Conservation (phyloP, 208 protist species). For the Naegleria gruberi region DNA sequence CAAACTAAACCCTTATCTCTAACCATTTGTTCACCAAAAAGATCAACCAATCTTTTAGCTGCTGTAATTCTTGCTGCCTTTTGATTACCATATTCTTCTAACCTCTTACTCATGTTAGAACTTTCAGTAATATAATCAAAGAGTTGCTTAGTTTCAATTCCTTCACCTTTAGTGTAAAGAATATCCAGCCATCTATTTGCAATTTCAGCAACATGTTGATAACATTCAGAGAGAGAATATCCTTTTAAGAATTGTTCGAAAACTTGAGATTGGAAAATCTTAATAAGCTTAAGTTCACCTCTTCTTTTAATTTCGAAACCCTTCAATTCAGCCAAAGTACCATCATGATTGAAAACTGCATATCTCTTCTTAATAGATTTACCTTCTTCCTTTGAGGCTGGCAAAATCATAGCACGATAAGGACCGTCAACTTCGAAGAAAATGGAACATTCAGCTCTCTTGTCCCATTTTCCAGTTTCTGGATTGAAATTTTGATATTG, state of each 20-base stretch:
- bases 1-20: conserved; percentile 93
- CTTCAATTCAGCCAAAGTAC: conserved; percentile 96
- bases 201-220: conserved; percentile 84
- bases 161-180: conserved; percentile 52
- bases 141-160: conserved; percentile 77
- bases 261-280: conserved; percentile 94
- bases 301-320: conserved; percentile 99
- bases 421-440: conserved; percentile 99
- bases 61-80: conserved; percentile 98
- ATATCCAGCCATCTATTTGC: conserved; percentile 95
- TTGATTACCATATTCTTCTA: conserved; percentile 93
- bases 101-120: conserved; percentile 85
- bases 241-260: conserved; percentile 94
- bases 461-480: conserved; percentile 23
- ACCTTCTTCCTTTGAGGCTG: conserved; percentile 95
- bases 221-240: conserved; percentile 83
- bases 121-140: conserved; percentile 94
- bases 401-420: conserved; percentile 98
- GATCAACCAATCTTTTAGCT: conserved; percentile 89
- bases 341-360: conserved; percentile 97
- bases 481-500: conserved; percentile 88
- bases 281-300: conserved; percentile 99
- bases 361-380: conserved; percentile 98
- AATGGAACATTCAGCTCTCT: conserved; percentile 90
- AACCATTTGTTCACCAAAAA: conserved; percentile 94